phyloP scores from a whole-genome alignment of 176 grass and related monocot genomes.

The Avena atlantica region DNA sequence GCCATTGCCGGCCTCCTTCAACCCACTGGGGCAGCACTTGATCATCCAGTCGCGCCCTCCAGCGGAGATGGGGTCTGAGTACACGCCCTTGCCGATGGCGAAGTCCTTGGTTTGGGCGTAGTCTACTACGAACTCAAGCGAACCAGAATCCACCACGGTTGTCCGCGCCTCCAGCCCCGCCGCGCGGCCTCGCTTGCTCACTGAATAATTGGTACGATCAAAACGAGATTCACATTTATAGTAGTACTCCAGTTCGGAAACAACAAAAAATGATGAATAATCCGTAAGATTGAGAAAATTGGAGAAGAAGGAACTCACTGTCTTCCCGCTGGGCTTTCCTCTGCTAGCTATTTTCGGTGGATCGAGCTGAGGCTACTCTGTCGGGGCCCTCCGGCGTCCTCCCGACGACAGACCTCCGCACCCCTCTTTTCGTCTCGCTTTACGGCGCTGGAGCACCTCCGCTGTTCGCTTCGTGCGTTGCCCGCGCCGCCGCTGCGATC shows the following conservation, averaged over 20 bases:
- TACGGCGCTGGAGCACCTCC: neutral
- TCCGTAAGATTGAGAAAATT: neutral
- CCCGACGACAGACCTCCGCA: neutral
- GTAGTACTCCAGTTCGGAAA: neutral
- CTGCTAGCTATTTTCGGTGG: neutral
- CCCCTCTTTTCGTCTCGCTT: neutral
- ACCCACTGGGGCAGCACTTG: neutral
- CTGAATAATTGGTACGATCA: neutral
- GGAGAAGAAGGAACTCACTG: neutral
- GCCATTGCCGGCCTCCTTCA: neutral
- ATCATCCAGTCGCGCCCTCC: neutral
- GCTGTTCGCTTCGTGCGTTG: neutral
- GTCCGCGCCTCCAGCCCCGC: neutral
- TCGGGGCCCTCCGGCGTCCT: neutral
- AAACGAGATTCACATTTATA: neutral
- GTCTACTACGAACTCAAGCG: neutral
- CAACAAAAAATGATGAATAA: neutral
- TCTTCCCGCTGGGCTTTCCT: neutral
- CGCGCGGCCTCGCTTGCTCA: neutral
- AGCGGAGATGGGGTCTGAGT: neutral
- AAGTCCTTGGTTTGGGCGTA: neutral
- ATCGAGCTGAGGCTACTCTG: neutral
- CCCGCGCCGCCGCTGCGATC: neutral
- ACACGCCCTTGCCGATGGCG: neutral
- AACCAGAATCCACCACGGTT: slow-evolving; percentile 11